Evolutionary conservation across 768 basidiomycete species (phyloP).

Genomic region (Kwoniella europaea): DNA sequence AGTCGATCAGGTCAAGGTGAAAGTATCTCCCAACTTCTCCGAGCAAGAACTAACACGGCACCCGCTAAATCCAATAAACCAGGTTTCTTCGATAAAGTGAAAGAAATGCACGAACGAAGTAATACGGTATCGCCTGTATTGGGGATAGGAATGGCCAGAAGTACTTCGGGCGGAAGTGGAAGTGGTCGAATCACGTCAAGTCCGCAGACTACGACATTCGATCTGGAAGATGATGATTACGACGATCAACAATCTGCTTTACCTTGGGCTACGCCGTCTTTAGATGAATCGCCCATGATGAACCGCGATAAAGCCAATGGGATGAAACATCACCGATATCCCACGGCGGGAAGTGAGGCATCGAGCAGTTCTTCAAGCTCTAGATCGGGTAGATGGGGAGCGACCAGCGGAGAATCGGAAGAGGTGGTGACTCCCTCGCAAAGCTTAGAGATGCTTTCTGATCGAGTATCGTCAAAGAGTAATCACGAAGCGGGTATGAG

Average conservation of each 20-base stretch:
- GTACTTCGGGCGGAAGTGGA: slow-evolving; percentile 18
- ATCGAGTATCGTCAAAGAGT: slow-evolving; percentile 20
- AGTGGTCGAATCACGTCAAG: slow-evolving; percentile 25
- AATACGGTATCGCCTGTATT: slow-evolving; percentile 19
- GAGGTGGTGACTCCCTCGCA: slow-evolving; percentile 50
- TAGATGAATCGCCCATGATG: slow-evolving; percentile 35
- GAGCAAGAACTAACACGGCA: slow-evolving; percentile 14
- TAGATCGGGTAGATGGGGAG: slow-evolving; percentile 34
- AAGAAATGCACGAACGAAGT: slow-evolving; percentile 20
- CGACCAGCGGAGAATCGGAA: slow-evolving; percentile 39
- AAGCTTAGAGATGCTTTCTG: slow-evolving; percentile 47
- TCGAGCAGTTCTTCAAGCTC: slow-evolving; percentile 33
- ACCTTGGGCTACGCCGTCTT: slow-evolving; percentile 47
- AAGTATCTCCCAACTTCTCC: slow-evolving; percentile 31
- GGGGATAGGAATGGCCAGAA: slow-evolving; percentile 15
- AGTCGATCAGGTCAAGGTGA: slow-evolving; percentile 27
- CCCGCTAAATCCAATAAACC: slow-evolving; percentile 15
- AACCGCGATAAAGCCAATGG: slow-evolving; percentile 4
- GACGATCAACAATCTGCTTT: slow-evolving; percentile 43
- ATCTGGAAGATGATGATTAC: slow-evolving; percentile 36
- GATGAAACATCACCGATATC: slow-evolving; percentile 27
- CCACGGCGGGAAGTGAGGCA: slow-evolving; percentile 31
- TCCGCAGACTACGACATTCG: slow-evolving; percentile 33
- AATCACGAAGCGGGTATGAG: slow-evolving; percentile 10
- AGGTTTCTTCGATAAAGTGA: slow-evolving; percentile 30